These are phyloP conservation scores for Ceratobasidium sp. DNA, from an alignment of 1,284 basidiomycete species.

Conservation along the genomic window DNA sequence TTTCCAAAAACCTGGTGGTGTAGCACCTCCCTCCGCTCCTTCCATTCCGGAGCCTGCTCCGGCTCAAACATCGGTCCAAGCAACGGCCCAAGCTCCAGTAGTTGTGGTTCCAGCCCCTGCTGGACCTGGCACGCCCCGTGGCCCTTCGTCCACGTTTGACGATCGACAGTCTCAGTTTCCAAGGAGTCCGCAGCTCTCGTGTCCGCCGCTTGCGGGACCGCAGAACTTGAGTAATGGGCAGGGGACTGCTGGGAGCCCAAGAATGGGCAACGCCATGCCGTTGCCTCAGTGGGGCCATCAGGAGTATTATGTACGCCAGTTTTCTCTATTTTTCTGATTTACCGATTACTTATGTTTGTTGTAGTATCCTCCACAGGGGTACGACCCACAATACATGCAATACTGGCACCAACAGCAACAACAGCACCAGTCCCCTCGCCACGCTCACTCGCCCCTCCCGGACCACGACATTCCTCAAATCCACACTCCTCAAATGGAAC, in stretches of 20 bases:
- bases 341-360: background rate
- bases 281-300: conserved; percentile 47
- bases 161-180: conserved; percentile 37
- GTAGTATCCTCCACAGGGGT: conserved; percentile 23
- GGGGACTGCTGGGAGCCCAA: conserved; percentile 37
- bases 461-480: conserved; percentile 39
- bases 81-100: conserved; percentile 24
- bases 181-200: conserved; percentile 46
- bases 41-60: background rate
- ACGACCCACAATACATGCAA: conserved; percentile 30
- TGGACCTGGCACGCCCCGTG: conserved; percentile 1
- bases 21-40: conserved; percentile 44
- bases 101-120: background rate
- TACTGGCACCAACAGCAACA: conserved; percentile 50
- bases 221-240: conserved; percentile 11
- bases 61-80: conserved; percentile 34
- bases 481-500: conserved; percentile 45
- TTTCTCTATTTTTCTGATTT: too few relatives aligned
- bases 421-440: conserved; percentile 50
- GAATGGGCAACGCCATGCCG: conserved; percentile 25
- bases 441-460: conserved; percentile 40
- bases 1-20: conserved; percentile 48
- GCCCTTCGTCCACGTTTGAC: conserved; percentile 7
- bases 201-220: conserved; percentile 45
- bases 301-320: conserved; percentile 40